These are phyloP conservation scores for Onygenales sp. DNA, from an alignment of 2,329 filamentous ascomycete genomes.

Conservation along the genomic window DNA sequence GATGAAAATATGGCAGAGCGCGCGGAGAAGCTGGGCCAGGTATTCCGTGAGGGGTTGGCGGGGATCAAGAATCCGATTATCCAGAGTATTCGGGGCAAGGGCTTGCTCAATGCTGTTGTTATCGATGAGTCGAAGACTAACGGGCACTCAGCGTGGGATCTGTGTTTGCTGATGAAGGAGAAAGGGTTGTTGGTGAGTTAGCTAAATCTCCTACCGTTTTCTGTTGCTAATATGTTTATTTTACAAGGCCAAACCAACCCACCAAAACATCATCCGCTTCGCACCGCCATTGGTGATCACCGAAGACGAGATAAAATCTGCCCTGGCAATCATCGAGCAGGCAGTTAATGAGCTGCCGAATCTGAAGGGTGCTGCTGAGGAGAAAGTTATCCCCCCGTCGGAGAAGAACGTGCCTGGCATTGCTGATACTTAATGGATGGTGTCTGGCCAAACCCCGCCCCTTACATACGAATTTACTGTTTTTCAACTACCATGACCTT, in stretches of 20 bases:
- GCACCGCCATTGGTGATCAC: slow-evolving; percentile 94
- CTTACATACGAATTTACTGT: background rate
- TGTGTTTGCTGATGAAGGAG: slow-evolving; percentile 89
- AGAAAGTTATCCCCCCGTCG: slow-evolving; percentile 45
- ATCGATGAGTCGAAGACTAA: slow-evolving; percentile 83
- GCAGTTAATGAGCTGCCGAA: slow-evolving; percentile 71
- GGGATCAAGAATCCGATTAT: slow-evolving; percentile 74
- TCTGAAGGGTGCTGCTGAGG: slow-evolving; percentile 43
- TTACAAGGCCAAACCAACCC: slow-evolving; percentile 88
- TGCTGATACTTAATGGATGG: slow-evolving; percentile 42
- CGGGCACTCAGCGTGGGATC: slow-evolving; percentile 87
- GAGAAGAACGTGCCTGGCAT: slow-evolving; percentile 55
- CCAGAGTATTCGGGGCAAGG: slow-evolving; percentile 77
- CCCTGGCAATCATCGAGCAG: slow-evolving; percentile 69
- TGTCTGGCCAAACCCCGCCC: background rate
- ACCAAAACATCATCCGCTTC: slow-evolving; percentile 96
- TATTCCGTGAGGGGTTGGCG: slow-evolving; percentile 71
- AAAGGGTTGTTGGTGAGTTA: slow-evolving; percentile 79
- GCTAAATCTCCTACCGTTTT: background rate
- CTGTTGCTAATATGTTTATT: slow-evolving; percentile 7
- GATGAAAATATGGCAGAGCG: slow-evolving; percentile 82
- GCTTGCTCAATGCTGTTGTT: slow-evolving; percentile 87
- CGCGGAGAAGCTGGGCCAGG: slow-evolving; percentile 67
- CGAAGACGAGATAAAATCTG: slow-evolving; percentile 71
- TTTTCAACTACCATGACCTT: too few species aligned